Conservation (phyloP, 495 filamentous ascomycete species). For the Aspergillus kassunensis region DNA sequence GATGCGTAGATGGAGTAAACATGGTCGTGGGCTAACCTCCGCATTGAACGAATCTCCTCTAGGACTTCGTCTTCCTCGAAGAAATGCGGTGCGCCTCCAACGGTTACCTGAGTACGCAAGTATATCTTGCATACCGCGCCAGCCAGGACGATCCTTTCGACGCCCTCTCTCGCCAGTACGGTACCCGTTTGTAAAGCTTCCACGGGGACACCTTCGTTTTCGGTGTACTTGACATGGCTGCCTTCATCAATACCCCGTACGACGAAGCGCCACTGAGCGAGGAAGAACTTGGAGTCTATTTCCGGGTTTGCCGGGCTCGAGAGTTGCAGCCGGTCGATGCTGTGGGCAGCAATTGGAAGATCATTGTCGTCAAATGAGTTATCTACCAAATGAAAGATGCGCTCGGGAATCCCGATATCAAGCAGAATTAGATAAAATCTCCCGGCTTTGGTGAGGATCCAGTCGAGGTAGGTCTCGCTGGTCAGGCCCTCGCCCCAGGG, state of each 20-base stretch:
- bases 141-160: constrained; percentile 64
- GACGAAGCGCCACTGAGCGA: constrained; percentile 76
- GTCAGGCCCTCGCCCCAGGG: constrained; percentile 86
- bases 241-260: constrained; percentile 68
- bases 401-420: constrained; percentile 74
- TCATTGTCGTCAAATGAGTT: constrained; percentile 87
- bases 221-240: constrained; percentile 66
- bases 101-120: constrained; percentile 65
- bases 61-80: constrained; percentile 65
- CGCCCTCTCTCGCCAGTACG: constrained; percentile 41
- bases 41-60: constrained; percentile 59
- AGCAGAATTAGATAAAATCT: constrained; percentile 79
- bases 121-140: constrained; percentile 47
- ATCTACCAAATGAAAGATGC: constrained; percentile 82
- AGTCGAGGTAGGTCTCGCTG: constrained; percentile 87
- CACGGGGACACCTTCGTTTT: constrained; percentile 76
- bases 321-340: constrained; percentile 63
- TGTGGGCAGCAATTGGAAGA: constrained; percentile 71
- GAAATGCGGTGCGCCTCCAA: constrained; percentile 55
- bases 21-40: constrained; percentile 69
- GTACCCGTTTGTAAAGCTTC: constrained; percentile 59
- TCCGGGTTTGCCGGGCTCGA: constrained; percentile 55
- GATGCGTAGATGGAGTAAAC: constrained; percentile 76
- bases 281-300: constrained; percentile 71
- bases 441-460: constrained; percentile 76